A percentile compares a stretch with the other conserved stretches of the same genome.
These are phyloP conservation scores for Clarireedia hainanense DNA, from an alignment of 2,329 filamentous ascomycete species.

Conservation along the genomic window DNA sequence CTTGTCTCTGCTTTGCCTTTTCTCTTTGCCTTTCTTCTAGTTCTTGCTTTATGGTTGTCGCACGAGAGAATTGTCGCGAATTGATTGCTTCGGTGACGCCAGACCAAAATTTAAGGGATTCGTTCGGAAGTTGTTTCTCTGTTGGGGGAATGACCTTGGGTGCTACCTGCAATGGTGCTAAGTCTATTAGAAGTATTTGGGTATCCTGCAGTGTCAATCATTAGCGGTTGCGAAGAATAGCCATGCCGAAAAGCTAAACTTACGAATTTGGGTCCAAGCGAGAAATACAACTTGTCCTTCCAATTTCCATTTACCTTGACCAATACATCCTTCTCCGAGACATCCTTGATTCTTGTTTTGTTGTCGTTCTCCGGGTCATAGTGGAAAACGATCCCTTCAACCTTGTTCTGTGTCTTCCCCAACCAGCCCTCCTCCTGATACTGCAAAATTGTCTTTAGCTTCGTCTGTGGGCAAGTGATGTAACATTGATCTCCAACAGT, in stretches of 20 bases:
- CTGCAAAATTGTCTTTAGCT: constrained; percentile 83
- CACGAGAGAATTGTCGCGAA: constrained; percentile 73
- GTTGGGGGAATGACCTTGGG: constrained; percentile 72
- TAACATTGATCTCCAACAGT: constrained; percentile 86
- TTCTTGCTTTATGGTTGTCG: constrained; percentile 81
- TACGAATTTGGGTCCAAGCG: constrained; percentile 55
- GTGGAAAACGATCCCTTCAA: constrained; percentile 83
- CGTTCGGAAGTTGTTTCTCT: constrained; percentile 76
- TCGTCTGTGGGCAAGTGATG: constrained; percentile 82
- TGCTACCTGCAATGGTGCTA: constrained; percentile 72
- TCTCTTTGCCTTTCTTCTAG: constrained; percentile 85
- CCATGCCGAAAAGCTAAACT: neutral
- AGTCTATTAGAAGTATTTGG: constrained; percentile 74
- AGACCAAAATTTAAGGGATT: constrained; percentile 82
- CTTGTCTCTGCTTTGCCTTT: constrained; percentile 73
- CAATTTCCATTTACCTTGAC: constrained; percentile 78
- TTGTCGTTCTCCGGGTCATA: constrained; percentile 84
- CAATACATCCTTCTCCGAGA: constrained; percentile 76
- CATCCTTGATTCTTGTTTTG: constrained; percentile 73
- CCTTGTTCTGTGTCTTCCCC: constrained; percentile 81
- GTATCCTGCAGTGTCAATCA: constrained; percentile 37
- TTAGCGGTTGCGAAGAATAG: constrained; percentile 30
- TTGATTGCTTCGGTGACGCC: constrained; percentile 80
- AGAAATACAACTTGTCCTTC: constrained; percentile 63
- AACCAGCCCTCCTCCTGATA: constrained; percentile 96